Evolutionary conservation across 306 rosid genomes (phyloP).

Genomic region (Adenanthera pavonina): DNA sequence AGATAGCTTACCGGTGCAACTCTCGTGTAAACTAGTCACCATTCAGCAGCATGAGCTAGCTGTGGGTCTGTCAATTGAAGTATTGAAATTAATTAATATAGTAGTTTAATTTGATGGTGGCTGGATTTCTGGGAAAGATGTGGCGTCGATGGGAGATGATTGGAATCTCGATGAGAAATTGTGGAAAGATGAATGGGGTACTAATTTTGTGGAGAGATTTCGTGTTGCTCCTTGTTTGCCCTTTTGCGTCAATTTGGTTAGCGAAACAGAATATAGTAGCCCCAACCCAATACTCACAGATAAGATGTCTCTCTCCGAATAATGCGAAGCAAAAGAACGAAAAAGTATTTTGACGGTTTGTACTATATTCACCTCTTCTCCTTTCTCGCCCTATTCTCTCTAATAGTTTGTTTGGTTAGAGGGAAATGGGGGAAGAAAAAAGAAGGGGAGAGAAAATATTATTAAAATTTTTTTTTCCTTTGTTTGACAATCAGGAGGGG

Average conservation of each 20-base stretch:
- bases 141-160: neutral
- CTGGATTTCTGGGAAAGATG: neutral
- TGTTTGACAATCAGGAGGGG: no score
- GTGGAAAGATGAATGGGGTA: neutral
- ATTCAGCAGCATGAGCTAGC: neutral
- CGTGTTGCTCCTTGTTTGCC: slow-evolving; percentile 19
- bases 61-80: neutral
- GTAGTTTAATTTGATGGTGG: neutral
- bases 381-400: neutral
- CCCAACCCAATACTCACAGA: slow-evolving; percentile 42
- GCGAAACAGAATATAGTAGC: slow-evolving; percentile 11
- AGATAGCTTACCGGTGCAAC: neutral
- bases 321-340: slow-evolving; percentile 56
- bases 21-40: slow-evolving; percentile 1
- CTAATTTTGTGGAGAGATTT: neutral
- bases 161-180: no score
- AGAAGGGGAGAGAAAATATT: no score
- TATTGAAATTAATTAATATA: neutral
- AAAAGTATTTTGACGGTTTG: slow-evolving; percentile 43
- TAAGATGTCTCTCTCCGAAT: slow-evolving; percentile 52
- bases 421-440: no score
- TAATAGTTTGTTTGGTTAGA: no score
- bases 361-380: slow-evolving; percentile 3
- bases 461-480: no score
- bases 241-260: slow-evolving; percentile 13